Conservation (phyloP, 495 filamentous ascomycete species). For the Arthonia radiata region DNA sequence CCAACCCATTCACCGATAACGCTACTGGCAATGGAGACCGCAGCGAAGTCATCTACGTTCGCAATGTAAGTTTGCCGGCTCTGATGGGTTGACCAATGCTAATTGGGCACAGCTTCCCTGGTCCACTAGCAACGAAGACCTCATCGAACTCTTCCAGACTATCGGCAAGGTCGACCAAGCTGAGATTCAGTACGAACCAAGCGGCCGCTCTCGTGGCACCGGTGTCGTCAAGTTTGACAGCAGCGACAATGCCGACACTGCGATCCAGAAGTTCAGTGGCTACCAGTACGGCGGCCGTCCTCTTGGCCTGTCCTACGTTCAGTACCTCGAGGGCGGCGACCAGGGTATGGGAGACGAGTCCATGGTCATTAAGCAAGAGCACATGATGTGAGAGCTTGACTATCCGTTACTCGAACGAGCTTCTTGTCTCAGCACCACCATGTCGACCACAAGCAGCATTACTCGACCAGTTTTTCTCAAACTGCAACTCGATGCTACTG, state of each 20-base stretch:
- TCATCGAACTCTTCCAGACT: conserved; percentile 87
- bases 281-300: conserved; percentile 95
- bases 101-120: conserved; percentile 50
- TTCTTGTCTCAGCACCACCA: too few species aligned
- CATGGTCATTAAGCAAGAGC: too few species aligned
- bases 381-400: too few species aligned
- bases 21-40: conserved; percentile 73
- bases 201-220: conserved; percentile 80
- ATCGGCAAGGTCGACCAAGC: conserved; percentile 95
- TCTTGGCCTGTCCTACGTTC: conserved; percentile 74
- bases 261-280: conserved; percentile 77
- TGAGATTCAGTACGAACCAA: conserved; percentile 95
- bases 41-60: conserved; percentile 70
- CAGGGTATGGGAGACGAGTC: too few species aligned
- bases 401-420: too few species aligned
- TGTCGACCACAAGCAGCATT: too few species aligned
- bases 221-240: conserved; percentile 86
- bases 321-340: conserved; percentile 50
- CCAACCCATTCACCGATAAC: conserved; percentile 88
- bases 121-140: conserved; percentile 95
- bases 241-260: conserved; percentile 64
- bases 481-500: too few species aligned
- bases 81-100: conserved; percentile 2
- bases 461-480: too few species aligned
- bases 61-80: conserved; percentile 49